Base-by-base conservation (phyloP, 768 basidiomycete genomes). In the Lyophyllum decastes region DNA sequence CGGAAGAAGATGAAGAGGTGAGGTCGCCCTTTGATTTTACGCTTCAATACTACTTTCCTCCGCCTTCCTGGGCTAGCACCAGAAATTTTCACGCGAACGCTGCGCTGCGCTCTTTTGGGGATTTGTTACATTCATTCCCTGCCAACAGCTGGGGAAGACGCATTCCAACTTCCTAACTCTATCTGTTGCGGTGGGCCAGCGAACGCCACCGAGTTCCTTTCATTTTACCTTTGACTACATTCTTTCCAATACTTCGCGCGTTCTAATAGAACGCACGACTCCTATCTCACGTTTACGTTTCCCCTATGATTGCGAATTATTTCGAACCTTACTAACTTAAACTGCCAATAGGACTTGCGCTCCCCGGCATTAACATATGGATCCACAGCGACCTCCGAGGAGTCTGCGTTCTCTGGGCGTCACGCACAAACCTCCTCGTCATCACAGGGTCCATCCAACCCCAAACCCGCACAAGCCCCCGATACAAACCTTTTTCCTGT, bases 1-100 rank as follows among this genome's bases (percentile, higher is more conserved):
- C 76, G 41, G 86, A 82, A 58, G 87, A 85, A 55, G 82, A 83
- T 16, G 86, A 86, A 50, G 78, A 77, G 52, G 77, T 71, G 69
- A 55, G 73, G 35, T 48, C 48, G 30, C 38, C 19, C 34, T 45
- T 38, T 47, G 4, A 21, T 53, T 51, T 38, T 48, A 17, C 25
- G 12, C 25, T 19, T 38, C 25, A 19, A 11, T 19, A 47, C 17
- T 10, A 19, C 21, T 16, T 51, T 24, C 45, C 12, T 24, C n/a
- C 33, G 14, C 4, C 24, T 12, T 22, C 27, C 46, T 27, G 34
- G 24, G 16, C 4, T 43, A 7, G 47, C 8, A 19, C n/a, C 9
- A 30, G 16, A 40, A 4, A 8, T 49, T n/a, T 35, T 49, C 6
- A 14, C 24, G 45, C 11, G 25, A 30, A 30, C 30, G 10, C 10